These are phyloP conservation scores for Trichoderma sp. DNA, from an alignment of 2,329 filamentous ascomycete species.

Conservation along the genomic window DNA sequence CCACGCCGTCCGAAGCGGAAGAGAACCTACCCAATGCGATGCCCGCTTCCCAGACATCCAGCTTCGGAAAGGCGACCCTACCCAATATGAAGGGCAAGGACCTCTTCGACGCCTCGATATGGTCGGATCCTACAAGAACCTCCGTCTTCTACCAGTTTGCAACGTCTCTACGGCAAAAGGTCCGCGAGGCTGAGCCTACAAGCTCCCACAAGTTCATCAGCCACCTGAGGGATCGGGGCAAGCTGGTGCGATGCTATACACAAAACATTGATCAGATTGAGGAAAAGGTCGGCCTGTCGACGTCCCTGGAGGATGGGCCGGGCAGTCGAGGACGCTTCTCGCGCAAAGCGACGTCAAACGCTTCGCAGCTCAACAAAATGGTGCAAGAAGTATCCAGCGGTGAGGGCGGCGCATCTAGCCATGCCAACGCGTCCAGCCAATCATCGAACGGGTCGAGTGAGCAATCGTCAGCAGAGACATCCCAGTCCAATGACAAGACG, in stretches of 20 bases:
- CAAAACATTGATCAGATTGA: slow-evolving; percentile 77
- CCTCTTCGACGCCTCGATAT: slow-evolving; percentile 71
- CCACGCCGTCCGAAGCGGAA: slow-evolving; percentile 50
- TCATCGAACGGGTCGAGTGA: slow-evolving; percentile 25
- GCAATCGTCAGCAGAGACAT: slow-evolving; percentile 21
- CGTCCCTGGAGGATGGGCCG: slow-evolving; percentile 62
- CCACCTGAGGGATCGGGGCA: slow-evolving; percentile 66
- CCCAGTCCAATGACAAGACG: slow-evolving; percentile 13
- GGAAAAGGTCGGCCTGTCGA: slow-evolving; percentile 68
- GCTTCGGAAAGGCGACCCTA: slow-evolving; percentile 42
- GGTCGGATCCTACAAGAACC: slow-evolving; percentile 67
- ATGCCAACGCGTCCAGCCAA: slow-evolving; percentile 26
- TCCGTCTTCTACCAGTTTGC: slow-evolving; percentile 74
- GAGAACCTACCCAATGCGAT: slow-evolving; percentile 47
- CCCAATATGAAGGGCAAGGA: slow-evolving; percentile 71
- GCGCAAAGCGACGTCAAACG: slow-evolving; percentile 47
- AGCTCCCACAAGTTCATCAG: slow-evolving; percentile 69
- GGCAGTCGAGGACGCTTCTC: slow-evolving; percentile 64
- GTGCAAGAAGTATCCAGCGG: slow-evolving; percentile 40
- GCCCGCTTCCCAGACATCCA: slow-evolving; percentile 45
- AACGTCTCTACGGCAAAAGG: slow-evolving; percentile 66
- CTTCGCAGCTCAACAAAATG: slow-evolving; percentile 43
- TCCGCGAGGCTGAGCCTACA: slow-evolving; percentile 64
- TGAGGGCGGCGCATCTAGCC: slow-evolving; percentile 21
- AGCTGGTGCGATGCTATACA: slow-evolving; percentile 71